Base-by-base conservation (phyloP, 2,329 filamentous ascomycete genomes). In the Calonectria montana region DNA sequence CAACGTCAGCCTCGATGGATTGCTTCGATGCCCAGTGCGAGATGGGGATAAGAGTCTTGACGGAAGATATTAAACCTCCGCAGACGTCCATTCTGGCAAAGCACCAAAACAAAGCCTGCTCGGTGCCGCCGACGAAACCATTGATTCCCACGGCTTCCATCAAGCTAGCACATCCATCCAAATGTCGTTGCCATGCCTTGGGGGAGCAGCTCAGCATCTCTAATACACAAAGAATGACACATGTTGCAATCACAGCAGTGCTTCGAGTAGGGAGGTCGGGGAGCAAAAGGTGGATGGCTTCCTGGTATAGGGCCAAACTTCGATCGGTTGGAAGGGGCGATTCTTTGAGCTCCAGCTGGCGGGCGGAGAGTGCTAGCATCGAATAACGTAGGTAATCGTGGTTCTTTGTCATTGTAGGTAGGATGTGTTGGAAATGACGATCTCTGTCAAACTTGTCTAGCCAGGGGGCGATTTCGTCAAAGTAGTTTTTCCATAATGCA, bases 1-100 rank as follows among this genome's bases (percentile, higher is more conserved):
- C 74, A 0, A 80, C 79, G 41, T 82, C 81, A 0, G 80, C 76
- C 16, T 81, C 81, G 8, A 83, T 73, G 8, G 74, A 77, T 5
- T 75, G 69, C 18, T 79, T 77, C 0, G 83, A 83, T 0, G 85
- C 82, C 88, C 88, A 89, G 67, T 84, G 83, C 1, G 81, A 81
- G 10, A 86, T 82, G 2, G 86, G 86, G 7, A 89, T 86, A 13
- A 89, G 83, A 0, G 88, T 89, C 67, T 84, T 83, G 72, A 87
- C 85, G 37, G 86, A 86, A 5, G 86, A 88, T 9, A 89, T 88
- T 7, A 89, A 81, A 0, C 86, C 87, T n/a, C 87, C 87, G 66
- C 86, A 88, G 27, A 89, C 84, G 73, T 89, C 87, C 87, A 89
- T 89, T 9, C 87, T 83, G 0, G 87, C 87, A 78, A 88, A 89